These are phyloP conservation scores for Diaporthe capsici DNA, from an alignment of 2,329 filamentous ascomycete species.

Conservation along the genomic window DNA sequence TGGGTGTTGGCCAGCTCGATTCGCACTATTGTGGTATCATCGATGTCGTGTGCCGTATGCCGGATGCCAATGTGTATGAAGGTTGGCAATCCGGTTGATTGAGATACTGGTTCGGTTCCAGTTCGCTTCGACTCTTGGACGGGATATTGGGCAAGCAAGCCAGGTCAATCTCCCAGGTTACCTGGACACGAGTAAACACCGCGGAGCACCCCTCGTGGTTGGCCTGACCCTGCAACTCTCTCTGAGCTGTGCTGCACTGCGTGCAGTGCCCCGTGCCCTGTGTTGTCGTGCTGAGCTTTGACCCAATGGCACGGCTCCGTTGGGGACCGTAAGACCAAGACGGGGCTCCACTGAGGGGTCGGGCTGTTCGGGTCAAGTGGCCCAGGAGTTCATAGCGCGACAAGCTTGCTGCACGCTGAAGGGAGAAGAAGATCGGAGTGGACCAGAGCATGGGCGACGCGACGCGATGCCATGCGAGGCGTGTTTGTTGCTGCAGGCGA, in stretches of 20 bases:
- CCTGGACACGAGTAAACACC: slow-evolving; percentile 30
- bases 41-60: not conserved
- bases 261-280: not conserved
- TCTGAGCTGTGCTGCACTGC: slow-evolving; percentile 20
- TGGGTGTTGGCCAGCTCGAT: not conserved
- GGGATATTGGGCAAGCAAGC: slow-evolving; percentile 4
- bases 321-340: not conserved
- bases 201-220: not conserved
- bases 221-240: slow-evolving; percentile 20
- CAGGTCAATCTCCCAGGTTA: slow-evolving; percentile 24
- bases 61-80: not conserved
- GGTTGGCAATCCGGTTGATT: slow-evolving; percentile 3
- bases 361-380: slow-evolving; percentile 31
- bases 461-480: slow-evolving; percentile 2
- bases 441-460: slow-evolving; percentile 11
- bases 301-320: slow-evolving; percentile 26
- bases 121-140: slow-evolving; percentile 21
- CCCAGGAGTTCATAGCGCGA: slow-evolving; percentile 24
- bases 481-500: slow-evolving; percentile 6
- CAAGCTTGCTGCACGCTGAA: slow-evolving; percentile 27
- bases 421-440: slow-evolving; percentile 4
- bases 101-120: not conserved
- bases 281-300: slow-evolving; percentile 32
- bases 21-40: not conserved
- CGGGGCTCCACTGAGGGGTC: slow-evolving; percentile 32